Evolutionary conservation across 371 early-diverging fungal species (phyloP).

Genomic region (Sporodiniella umbellata): DNA sequence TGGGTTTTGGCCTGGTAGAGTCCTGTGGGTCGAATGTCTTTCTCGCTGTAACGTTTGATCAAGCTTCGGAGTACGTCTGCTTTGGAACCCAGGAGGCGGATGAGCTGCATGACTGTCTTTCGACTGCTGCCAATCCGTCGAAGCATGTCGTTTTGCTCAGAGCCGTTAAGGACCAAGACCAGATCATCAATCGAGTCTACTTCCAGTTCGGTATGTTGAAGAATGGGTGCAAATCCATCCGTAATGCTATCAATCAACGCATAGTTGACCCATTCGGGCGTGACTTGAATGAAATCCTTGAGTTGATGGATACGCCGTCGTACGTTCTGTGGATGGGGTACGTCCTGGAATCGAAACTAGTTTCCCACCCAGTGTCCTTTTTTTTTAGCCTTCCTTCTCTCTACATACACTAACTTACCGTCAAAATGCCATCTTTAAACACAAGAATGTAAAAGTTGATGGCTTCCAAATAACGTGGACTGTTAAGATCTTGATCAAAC

Average conservation of each 20-base stretch:
- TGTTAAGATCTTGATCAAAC: slow-evolving; percentile 60
- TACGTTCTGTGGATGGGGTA: slow-evolving; percentile 30
- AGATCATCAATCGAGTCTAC: slow-evolving; percentile 87
- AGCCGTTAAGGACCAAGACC: slow-evolving; percentile 65
- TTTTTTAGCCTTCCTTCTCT: too few species aligned
- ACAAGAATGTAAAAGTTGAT: slow-evolving; percentile 81
- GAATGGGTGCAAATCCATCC: slow-evolving; percentile 75
- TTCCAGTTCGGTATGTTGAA: slow-evolving; percentile 75
- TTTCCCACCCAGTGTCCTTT: too few species aligned
- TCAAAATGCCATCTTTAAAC: slow-evolving; percentile 56
- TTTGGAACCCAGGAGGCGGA: slow-evolving; percentile 72
- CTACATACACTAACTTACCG: slow-evolving; percentile 37
- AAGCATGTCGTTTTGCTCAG: slow-evolving; percentile 86
- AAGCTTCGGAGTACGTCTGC: slow-evolving; percentile 77
- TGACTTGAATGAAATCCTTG: slow-evolving; percentile 34
- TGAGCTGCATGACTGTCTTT: slow-evolving; percentile 71
- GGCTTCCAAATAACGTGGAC: too few species aligned
- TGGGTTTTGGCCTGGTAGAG: too few species aligned
- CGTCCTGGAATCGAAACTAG: too few species aligned
- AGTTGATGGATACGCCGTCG: slow-evolving; percentile 36
- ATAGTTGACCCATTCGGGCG: slow-evolving; percentile 77
- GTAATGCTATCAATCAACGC: slow-evolving; percentile 83
- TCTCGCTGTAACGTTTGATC: slow-evolving; percentile 72
- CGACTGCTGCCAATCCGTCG: slow-evolving; percentile 80
- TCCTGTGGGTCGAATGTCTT: too few species aligned